Conservation (phyloP, 2,329 filamentous ascomycete genomes). For the Xylaria digitata region DNA sequence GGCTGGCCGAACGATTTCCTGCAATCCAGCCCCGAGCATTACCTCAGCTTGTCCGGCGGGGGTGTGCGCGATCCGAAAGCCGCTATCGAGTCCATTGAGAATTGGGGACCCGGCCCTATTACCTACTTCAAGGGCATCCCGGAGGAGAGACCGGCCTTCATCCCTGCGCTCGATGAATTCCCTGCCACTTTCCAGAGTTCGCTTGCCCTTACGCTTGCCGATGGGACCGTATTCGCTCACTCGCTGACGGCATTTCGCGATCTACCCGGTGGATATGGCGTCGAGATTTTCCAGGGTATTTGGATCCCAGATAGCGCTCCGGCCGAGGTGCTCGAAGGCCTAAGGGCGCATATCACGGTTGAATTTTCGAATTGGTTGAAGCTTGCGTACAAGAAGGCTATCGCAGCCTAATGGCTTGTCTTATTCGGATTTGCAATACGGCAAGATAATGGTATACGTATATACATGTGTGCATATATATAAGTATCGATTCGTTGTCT, state of each 20-base stretch:
- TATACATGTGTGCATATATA: not conserved
- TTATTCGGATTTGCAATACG: not conserved
- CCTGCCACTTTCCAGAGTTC: not conserved
- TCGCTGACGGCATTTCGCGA: constrained; percentile 27
- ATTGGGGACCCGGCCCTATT: constrained; percentile 31
- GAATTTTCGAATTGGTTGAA: constrained; percentile 38
- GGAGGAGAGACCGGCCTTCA: constrained; percentile 22
- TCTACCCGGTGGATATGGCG: constrained; percentile 17
- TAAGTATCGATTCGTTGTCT: no score
- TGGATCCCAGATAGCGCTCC: constrained; percentile 34
- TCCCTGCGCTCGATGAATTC: constrained; percentile 28
- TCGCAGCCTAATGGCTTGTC: not conserved
- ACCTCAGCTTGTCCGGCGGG: constrained; percentile 26
- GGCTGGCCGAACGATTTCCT: constrained; percentile 36
- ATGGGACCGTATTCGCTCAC: constrained; percentile 36
- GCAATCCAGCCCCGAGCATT: constrained; percentile 29
- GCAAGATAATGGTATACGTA: not conserved
- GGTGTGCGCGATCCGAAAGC: constrained; percentile 24
- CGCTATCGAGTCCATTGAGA: constrained; percentile 31
- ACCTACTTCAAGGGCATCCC: constrained; percentile 30
- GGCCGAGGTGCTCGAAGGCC: constrained; percentile 20
- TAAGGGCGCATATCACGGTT: constrained; percentile 34
- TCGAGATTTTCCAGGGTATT: constrained; percentile 33
- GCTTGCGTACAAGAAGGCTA: constrained; percentile 30
- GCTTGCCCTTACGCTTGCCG: constrained; percentile 18